Percentiles rank a stretch among this genome's conserved stretches.
phyloP scores from a whole-genome alignment of 768 basidiomycete species.

The Naganishia vaughanmartiniae region DNA sequence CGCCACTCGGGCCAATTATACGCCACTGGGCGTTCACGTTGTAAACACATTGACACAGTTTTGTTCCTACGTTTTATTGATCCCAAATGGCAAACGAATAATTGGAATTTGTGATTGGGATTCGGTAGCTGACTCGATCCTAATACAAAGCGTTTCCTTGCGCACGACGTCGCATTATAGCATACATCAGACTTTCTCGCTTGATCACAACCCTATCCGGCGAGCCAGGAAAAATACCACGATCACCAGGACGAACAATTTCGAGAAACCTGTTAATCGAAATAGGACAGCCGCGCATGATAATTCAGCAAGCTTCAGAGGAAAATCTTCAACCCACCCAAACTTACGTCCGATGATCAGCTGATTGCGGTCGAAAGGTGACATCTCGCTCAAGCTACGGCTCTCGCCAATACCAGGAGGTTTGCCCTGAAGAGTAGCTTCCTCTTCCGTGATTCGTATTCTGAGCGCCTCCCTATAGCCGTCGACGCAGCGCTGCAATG shows the following conservation, averaged over 20 bases:
- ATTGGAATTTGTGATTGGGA: too few relatives aligned
- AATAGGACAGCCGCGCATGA: background rate
- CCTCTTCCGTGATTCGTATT: background rate
- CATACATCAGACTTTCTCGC: too few relatives aligned
- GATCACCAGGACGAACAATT: background rate
- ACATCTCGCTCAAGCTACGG: constrained; percentile 7
- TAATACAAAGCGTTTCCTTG: too few relatives aligned
- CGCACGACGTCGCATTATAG: too few relatives aligned
- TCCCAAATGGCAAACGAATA: too few relatives aligned
- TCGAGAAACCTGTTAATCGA: background rate
- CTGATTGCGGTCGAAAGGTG: constrained; percentile 4
- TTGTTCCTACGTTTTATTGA: too few relatives aligned
- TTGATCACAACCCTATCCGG: too few relatives aligned
- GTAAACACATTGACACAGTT: too few relatives aligned
- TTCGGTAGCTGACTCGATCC: too few relatives aligned
- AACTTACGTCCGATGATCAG: background rate
- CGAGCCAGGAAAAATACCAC: background rate
- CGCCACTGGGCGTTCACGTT: too few relatives aligned
- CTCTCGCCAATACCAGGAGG: background rate
- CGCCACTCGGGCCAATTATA: too few relatives aligned
- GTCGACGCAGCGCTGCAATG: constrained; percentile 48
- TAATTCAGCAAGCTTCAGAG: background rate
- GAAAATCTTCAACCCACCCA: background rate
- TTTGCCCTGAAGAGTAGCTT: background rate
- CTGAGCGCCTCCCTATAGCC: constrained; percentile 45